Percentiles rank a stretch among this genome's conserved stretches.
Evolutionary conservation across 2,329 filamentous ascomycete genomes (phyloP).

Genomic region (Colletotrichum incanum): DNA sequence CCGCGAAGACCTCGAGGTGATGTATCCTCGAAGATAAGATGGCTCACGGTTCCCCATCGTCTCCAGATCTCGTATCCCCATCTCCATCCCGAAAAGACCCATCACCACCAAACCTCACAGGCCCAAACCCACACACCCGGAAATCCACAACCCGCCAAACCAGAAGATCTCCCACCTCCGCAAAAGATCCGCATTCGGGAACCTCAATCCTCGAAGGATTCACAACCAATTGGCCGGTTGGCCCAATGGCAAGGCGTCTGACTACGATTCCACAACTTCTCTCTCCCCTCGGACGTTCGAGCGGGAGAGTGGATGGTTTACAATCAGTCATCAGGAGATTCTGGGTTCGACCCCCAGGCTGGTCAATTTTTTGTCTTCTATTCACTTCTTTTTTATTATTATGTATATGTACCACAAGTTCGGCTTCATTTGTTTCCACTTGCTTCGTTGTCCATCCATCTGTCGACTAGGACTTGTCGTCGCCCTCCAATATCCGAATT

Average conservation of each 20-base stretch:
- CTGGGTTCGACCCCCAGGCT: conserved; percentile 44
- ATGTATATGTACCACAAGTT: background rate
- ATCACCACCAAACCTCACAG: background rate
- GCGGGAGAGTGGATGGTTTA: background rate
- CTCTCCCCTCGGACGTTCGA: background rate
- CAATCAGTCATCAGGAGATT: conserved; percentile 37
- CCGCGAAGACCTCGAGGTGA: background rate
- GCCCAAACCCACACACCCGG: background rate
- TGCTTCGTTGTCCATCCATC: background rate
- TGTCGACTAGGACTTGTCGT: background rate
- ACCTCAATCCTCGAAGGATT: background rate
- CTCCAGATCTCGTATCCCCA: background rate
- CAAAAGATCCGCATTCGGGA: background rate
- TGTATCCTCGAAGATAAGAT: background rate
- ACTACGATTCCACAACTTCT: conserved; percentile 50
- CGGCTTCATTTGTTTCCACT: background rate
- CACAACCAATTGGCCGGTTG: conserved; percentile 43
- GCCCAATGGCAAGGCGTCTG: conserved; percentile 58
- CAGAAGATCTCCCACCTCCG: conserved; percentile 5
- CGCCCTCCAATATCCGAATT: conserved; percentile 12
- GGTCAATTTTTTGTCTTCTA: conserved; percentile 5
- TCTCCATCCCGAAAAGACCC: background rate
- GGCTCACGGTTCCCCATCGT: background rate
- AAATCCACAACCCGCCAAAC: background rate
- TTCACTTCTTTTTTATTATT: too few relatives aligned